Evolutionary conservation across 345 rosid species (phyloP).

Genomic region (Geranium rotundifolium): DNA sequence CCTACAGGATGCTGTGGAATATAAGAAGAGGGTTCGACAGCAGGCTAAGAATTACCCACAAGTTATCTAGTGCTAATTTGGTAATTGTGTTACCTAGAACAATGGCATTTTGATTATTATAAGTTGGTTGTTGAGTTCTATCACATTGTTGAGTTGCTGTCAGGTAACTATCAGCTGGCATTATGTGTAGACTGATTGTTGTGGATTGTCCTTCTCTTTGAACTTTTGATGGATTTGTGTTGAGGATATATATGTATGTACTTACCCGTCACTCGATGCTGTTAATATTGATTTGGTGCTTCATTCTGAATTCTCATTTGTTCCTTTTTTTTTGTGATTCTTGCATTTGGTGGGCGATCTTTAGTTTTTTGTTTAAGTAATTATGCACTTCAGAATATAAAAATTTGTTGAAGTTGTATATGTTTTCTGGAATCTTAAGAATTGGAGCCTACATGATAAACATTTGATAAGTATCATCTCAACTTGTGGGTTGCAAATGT

Average conservation of each 20-base stretch:
- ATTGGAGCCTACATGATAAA: too few relatives aligned
- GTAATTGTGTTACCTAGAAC: neutral
- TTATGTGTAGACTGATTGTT: neutral
- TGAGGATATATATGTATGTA: too few relatives aligned
- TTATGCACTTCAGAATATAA: too few relatives aligned
- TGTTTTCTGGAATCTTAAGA: too few relatives aligned
- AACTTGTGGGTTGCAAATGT: too few relatives aligned
- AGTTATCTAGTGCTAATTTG: conserved; percentile 19
- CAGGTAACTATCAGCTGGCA: neutral
- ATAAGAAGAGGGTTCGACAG: conserved; percentile 74
- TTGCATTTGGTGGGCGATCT: too few relatives aligned
- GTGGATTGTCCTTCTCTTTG: neutral
- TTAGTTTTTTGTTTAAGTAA: too few relatives aligned
- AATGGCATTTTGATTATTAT: neutral
- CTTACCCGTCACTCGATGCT: neutral
- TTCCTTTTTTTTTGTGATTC: too few relatives aligned
- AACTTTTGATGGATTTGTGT: neutral
- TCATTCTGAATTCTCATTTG: neutral
- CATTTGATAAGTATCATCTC: too few relatives aligned
- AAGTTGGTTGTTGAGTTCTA: neutral
- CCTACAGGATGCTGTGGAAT: conserved; percentile 63
- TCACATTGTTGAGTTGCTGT: neutral
- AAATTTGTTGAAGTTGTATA: too few relatives aligned
- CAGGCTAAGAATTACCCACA: conserved; percentile 92
- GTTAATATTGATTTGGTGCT: neutral